Base-by-base conservation (phyloP, 768 basidiomycete species). In the Panus rudis region DNA sequence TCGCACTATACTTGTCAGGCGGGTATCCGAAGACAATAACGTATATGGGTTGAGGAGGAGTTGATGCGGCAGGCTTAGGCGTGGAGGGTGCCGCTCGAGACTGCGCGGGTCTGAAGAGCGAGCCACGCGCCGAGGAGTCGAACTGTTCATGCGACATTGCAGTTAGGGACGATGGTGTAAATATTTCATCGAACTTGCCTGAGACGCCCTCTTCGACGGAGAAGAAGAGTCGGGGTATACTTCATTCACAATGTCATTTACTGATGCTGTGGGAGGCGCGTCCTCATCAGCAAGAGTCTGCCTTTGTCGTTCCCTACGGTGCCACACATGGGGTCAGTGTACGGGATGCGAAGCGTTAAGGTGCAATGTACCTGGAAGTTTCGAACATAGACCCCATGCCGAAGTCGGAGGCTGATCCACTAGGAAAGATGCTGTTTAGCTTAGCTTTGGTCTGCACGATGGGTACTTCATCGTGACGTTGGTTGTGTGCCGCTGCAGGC, bases 11-110 rank as follows among this genome's bases (percentile, higher is more conserved):
- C 55, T 80, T 80, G 61, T 91, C 85, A 24, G 78, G 68, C 4
- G 91, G 89, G 58, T 91, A 93, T n/a, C 91, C 91, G 48, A 90
- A 93, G 40, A 93, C 79, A 54, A 91, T 70, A 26, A 93, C 69
- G 54, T 82, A 83, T 22, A 75, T 58, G 3, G 74, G 68, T 21
- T 76, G 44, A 8, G 50, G 37, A 6, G n/a, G 63, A 45, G 37
- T 60, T 32, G 23, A 65, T 42, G 28, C 37, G 3, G 43, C 34
- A 12, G 49, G 39, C 37, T 52, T 54, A 3, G 54, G 46, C 6
- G 54, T 47, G 5, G 48, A 21, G 3, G 61, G 52, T 2, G 50
- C 32, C 17, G 33, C 33, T 35, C 48, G 52, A 22, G 46, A 22
- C 14, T 45, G 53, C 12, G 52, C 37, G 10, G 54, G 49, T 24